Percentiles rank a stretch among this genome's conserved stretches.
These are phyloP conservation scores for Lathyrus sativus DNA, from an alignment of 306 rosid genomes.

Conservation along the genomic window DNA sequence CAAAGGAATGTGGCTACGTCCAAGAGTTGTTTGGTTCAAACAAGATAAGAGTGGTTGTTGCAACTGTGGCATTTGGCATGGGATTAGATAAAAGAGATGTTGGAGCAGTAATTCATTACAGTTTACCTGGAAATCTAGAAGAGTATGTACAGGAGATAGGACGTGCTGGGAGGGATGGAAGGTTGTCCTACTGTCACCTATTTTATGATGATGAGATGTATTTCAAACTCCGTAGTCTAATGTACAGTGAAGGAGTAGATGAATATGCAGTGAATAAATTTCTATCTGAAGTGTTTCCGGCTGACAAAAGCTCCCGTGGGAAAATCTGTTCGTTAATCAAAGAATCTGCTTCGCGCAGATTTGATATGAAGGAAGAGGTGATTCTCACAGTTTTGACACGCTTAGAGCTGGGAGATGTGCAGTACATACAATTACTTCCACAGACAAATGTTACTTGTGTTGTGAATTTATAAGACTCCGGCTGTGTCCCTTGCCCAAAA, in stretches of 20 bases:
- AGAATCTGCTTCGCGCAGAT: too few relatives aligned
- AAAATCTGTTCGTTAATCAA: too few relatives aligned
- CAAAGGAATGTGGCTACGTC: slow-evolving; percentile 75
- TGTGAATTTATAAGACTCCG: slow-evolving; percentile 83
- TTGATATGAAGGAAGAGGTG: too few relatives aligned
- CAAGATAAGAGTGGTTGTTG: slow-evolving; percentile 95
- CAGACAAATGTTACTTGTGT: slow-evolving; percentile 71
- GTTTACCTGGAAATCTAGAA: slow-evolving; percentile 94
- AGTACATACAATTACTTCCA: slow-evolving; percentile 74
- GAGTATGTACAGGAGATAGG: slow-evolving; percentile 98
- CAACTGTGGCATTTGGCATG: slow-evolving; percentile 99
- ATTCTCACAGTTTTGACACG: too few relatives aligned
- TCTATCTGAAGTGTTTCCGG: too few relatives aligned
- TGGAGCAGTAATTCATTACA: slow-evolving; percentile 93
- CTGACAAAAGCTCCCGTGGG: too few relatives aligned
- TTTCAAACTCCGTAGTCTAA: too few relatives aligned
- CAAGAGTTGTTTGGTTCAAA: slow-evolving; percentile 83
- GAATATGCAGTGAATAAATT: too few relatives aligned
- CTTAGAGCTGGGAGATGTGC: slow-evolving; percentile 81
- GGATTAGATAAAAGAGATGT: slow-evolving; percentile 94
- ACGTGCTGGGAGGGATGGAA: slow-evolving; percentile 94
- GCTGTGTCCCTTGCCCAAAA: slow-evolving; percentile 70
- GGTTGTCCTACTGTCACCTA: slow-evolving; percentile 81
- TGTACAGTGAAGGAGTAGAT: too few relatives aligned
- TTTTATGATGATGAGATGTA: slow-evolving; percentile 74